Percentiles rank a stretch among this genome's conserved stretches.
Conservation (phyloP, 2,329 filamentous ascomycete genomes). For the Ascosphaera apis region DNA sequence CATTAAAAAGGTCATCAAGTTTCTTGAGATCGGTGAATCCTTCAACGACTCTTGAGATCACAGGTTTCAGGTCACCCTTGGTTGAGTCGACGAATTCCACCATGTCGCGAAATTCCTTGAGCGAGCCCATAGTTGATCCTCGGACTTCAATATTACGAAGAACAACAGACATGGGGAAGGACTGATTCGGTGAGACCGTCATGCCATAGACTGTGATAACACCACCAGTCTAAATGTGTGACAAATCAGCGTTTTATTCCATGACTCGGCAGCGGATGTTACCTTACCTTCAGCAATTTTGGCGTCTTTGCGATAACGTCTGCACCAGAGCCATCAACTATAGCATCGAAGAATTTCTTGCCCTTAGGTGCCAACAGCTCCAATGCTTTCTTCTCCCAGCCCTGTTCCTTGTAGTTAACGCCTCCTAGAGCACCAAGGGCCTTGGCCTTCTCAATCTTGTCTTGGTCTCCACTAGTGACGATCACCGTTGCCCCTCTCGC, state of each 20-base stretch:
- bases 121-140: slow-evolving; percentile 77
- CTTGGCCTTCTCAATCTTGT: slow-evolving; percentile 50
- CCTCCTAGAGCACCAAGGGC: slow-evolving; percentile 56
- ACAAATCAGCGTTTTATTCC: not conserved
- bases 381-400: slow-evolving; percentile 59
- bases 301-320: slow-evolving; percentile 50
- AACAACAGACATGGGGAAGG: slow-evolving; percentile 63
- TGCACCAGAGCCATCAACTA: slow-evolving; percentile 79
- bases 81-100: slow-evolving; percentile 54
- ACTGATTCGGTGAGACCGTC: slow-evolving; percentile 68
- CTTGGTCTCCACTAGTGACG: slow-evolving; percentile 51
- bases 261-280: not conserved
- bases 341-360: slow-evolving; percentile 50
- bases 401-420: slow-evolving; percentile 54
- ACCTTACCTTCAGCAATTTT: slow-evolving; percentile 41
- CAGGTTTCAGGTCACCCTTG: slow-evolving; percentile 38
- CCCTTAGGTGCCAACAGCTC: slow-evolving; percentile 30
- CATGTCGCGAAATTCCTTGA: slow-evolving; percentile 80
- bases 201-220: slow-evolving; percentile 79
- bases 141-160: slow-evolving; percentile 70
- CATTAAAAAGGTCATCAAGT: slow-evolving; percentile 65
- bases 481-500: slow-evolving; percentile 55
- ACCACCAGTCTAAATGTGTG: slow-evolving; percentile 36
- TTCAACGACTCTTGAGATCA: slow-evolving; percentile 51
- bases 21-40: slow-evolving; percentile 53